Evolutionary conservation across 176 grass and related monocot genomes (phyloP), one percentile per base, ranked within the genome.

Genomic region (Echinochloa phyllopogon): DNA sequence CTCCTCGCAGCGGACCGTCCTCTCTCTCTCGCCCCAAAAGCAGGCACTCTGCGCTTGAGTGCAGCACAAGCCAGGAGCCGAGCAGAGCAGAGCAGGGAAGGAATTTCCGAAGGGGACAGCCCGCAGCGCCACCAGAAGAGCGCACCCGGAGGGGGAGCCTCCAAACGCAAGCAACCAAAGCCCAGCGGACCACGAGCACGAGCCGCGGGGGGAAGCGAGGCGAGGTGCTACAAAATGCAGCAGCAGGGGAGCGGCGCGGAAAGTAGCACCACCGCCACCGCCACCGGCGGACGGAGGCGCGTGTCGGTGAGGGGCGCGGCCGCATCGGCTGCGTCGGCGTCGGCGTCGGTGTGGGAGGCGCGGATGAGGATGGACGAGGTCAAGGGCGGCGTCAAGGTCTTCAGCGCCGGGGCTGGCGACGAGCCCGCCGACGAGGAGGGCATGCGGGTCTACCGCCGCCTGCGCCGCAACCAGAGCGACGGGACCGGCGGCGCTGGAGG

Each of bases 341-440:
- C 59, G 29, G 88, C 84, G 71, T 99, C 94, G 18, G 88, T 91
- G 79, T 92, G 91, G 87, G 92, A 92, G 82, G 85, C 89, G 7
- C 82, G 88, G 88, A 96, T 94, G 93, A 92, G 71, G 85, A 92
- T 99, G 94, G 96, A 96, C 73, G 94, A 96, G 69, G 94, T 87
- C 20, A 94, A 94, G 58, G 93, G 89, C 29, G 97, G 94, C 49
- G 84, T 96, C 82, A 99, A 96, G 90, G 97, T 94, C 17, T 99
- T 99, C 69, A 96, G 84, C 82, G 91, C 55, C 38, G 75, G 67
- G 77, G 75, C 45, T 7, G 85, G 69, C 9, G 80, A 55, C 25
- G 86, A 84, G 59, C 76, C 84, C 16, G 93, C 92, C 20, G 94
- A 96, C 62, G 91, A 99, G 76, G 96, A 94, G 42, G 96, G 94